phyloP scores from a whole-genome alignment of 2,329 filamentous ascomycete species.

The Calonectria hongkongensis region DNA sequence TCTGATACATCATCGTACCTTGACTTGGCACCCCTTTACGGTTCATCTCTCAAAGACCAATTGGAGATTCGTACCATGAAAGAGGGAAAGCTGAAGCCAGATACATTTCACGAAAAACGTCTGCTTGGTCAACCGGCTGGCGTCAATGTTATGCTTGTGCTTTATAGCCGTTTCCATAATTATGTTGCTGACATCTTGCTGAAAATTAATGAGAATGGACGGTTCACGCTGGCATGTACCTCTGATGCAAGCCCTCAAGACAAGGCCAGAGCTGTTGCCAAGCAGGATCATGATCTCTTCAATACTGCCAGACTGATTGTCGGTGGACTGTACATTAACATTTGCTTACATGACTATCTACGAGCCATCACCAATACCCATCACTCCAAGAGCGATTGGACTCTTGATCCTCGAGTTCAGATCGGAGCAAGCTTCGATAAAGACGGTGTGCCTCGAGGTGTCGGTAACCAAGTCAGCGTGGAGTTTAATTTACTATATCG shows the following conservation, averaged over 20 bases:
- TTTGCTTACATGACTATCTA: conserved; percentile 76
- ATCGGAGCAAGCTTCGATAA: conserved; percentile 65
- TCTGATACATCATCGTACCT: conserved; percentile 84
- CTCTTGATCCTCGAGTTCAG: conserved; percentile 77
- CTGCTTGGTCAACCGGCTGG: conserved; percentile 80
- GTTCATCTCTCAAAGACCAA: conserved; percentile 78
- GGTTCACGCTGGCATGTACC: conserved; percentile 64
- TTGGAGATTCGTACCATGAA: conserved; percentile 77
- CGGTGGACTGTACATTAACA: conserved; percentile 74
- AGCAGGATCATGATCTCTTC: conserved; percentile 72
- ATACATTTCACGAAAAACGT: conserved; percentile 80
- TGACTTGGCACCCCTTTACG: conserved; percentile 83
- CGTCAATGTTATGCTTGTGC: conserved; percentile 79
- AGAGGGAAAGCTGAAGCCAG: conserved; percentile 81
- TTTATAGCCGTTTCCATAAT: conserved; percentile 83
- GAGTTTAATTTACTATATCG: conserved; percentile 82
- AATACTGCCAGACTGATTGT: conserved; percentile 73
- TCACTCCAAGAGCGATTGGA: conserved; percentile 75
- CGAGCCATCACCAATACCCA: conserved; percentile 77
- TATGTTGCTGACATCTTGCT: conserved; percentile 78
- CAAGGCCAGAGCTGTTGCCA: conserved; percentile 60
- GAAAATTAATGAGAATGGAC: conserved; percentile 79
- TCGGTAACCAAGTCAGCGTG: conserved; percentile 80
- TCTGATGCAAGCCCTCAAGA: conserved; percentile 49
- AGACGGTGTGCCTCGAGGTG: conserved; percentile 71